phyloP scores from a whole-genome alignment of 495 filamentous ascomycete species.

The Jackrogersella minutella region DNA sequence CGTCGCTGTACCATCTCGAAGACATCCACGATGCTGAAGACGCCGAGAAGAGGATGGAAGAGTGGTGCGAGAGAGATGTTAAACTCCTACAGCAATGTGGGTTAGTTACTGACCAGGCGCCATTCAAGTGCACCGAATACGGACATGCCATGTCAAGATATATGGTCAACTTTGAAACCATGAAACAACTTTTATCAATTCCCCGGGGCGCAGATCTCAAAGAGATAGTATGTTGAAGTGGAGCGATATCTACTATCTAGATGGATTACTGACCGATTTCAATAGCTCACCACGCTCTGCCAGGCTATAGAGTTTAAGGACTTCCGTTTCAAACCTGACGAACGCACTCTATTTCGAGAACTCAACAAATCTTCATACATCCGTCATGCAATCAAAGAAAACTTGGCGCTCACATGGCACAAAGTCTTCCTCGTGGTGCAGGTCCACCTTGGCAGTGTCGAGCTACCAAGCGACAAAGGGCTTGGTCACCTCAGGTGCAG shows the following conservation, averaged over 20 bases:
- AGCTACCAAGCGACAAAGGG: constrained; percentile 71
- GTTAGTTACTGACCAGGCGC: constrained; percentile 61
- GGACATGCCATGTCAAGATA: constrained; percentile 94
- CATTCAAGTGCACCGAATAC: constrained; percentile 74
- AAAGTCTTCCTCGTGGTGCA: constrained; percentile 92
- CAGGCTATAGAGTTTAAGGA: constrained; percentile 71
- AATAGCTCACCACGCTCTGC: constrained; percentile 68
- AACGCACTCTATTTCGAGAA: constrained; percentile 80
- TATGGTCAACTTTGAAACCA: constrained; percentile 89
- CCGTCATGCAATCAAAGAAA: constrained; percentile 82
- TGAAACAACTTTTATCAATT: constrained; percentile 77
- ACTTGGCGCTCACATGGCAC: constrained; percentile 73
- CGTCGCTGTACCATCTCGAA: constrained; percentile 74
- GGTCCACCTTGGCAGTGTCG: constrained; percentile 76
- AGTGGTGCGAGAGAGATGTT: constrained; percentile 84
- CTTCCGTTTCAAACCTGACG: constrained; percentile 74
- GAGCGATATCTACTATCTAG: not conserved
- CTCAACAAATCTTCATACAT: constrained; percentile 79
- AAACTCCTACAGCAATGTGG: constrained; percentile 68
- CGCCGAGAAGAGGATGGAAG: constrained; percentile 73
- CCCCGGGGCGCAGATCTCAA: constrained; percentile 66
- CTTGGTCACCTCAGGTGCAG: constrained; percentile 67
- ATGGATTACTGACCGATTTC: constrained; percentile 44
- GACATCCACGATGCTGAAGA: constrained; percentile 53
- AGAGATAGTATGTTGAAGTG: constrained; percentile 67